Evolutionary conservation across 495 filamentous ascomycete genomes (phyloP), one percentile per base, ranked within the genome.

Genomic region (Trichoderma erinaceum): DNA sequence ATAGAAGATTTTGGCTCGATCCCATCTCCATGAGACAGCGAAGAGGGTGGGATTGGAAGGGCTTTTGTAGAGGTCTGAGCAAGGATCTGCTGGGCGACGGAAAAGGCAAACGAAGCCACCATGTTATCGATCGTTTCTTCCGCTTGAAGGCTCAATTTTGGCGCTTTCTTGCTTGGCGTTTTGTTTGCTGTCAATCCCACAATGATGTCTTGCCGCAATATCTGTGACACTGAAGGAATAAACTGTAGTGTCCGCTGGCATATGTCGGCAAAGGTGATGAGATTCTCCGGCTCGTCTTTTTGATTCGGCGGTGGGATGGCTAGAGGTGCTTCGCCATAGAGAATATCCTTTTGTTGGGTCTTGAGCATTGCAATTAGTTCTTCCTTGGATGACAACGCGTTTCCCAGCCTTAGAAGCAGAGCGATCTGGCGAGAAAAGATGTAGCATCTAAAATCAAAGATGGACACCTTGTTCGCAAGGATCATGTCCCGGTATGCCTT

Each of bases 371-470:
- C 83, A 0, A 86, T 75, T 11, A 86, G 75, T 68, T 86, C 84
- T 69, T 85, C 83, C 56, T 80, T 76, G 1, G 84, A 82, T 2
- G 83, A 85, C 76, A 75, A 81, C 8, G 84, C 84, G 75, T 92
- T 95, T 16, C 89, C 92, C 13, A 96, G 85, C 43, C 95, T 88
- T 27, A 97, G 84, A 12, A 97, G 82, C 3, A 99, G 77, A 16
- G 88, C 86, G 72, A 96, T 84, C 73, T 99, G 95, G 32, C 95
- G 85, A 27, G 92, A 89, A 79, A 97, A 98, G 13, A 99, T 84
- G 75, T 99, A 99, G 70, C 89, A 93, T 68, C 90, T 86, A 76
- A 99, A 98, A 75, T 99, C 95, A 72, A 97, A 98, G 15, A 96
- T 82, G n/a, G 95, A 98, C 38, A 98, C 96, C 70, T 96, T 89